Percentiles rank a stretch among this genome's conserved stretches.
phyloP scores from a whole-genome alignment of 1,139 yeast genomes.

The Komagataea norvegica region DNA sequence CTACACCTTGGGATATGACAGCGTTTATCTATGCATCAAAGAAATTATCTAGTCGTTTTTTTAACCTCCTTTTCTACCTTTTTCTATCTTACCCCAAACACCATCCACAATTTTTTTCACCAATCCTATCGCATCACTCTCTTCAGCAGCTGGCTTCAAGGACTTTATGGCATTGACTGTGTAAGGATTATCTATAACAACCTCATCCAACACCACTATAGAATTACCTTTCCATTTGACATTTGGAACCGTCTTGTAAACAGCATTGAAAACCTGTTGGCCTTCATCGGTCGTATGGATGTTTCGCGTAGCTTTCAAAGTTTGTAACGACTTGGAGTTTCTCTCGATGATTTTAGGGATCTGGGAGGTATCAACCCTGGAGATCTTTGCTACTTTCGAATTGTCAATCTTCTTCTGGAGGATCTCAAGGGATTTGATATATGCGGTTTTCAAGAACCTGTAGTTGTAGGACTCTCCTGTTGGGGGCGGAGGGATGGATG shows the following conservation, averaged over 20 bases:
- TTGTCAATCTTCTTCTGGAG: slow-evolving; percentile 25
- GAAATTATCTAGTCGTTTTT: background rate
- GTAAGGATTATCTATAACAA: slow-evolving; percentile 48
- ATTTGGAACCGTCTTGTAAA: slow-evolving; percentile 47
- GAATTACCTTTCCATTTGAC: slow-evolving; percentile 44
- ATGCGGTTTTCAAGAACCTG: slow-evolving; percentile 53
- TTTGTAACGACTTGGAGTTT: slow-evolving; percentile 19
- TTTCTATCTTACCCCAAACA: slow-evolving; percentile 50
- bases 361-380: slow-evolving; percentile 16
- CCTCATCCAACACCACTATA: slow-evolving; percentile 49
- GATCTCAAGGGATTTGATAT: slow-evolving; percentile 51
- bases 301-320: slow-evolving; percentile 29
- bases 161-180: slow-evolving; percentile 30
- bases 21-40: no score
- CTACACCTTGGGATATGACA: slow-evolving; percentile 25
- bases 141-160: slow-evolving; percentile 17
- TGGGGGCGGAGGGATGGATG: slow-evolving; percentile 7
- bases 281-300: slow-evolving; percentile 43
- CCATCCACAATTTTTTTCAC: slow-evolving; percentile 52
- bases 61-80: slow-evolving; percentile 57
- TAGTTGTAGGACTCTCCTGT: slow-evolving; percentile 32
- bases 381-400: slow-evolving; percentile 23
- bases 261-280: slow-evolving; percentile 43
- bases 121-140: slow-evolving; percentile 39
- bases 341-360: slow-evolving; percentile 22